Percentiles rank a stretch among this genome's conserved stretches.
Evolutionary conservation across 305 asterid species (phyloP).

Genomic region (Solanum hybrid): DNA sequence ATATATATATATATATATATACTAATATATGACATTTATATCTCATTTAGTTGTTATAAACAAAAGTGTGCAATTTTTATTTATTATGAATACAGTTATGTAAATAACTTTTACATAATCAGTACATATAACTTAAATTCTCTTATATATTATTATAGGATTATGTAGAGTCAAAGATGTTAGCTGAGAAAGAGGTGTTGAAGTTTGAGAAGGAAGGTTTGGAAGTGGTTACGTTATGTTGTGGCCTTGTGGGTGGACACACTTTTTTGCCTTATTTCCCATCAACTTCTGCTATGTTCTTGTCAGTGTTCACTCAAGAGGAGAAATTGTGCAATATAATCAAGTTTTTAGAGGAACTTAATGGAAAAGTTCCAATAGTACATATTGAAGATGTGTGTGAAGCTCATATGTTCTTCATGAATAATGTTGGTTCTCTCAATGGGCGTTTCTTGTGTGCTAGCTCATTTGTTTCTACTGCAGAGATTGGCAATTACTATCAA

Average conservation of each 20-base stretch:
- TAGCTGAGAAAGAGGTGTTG: conserved; percentile 24
- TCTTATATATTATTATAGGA: conserved; percentile 11
- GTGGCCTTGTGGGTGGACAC: conserved; percentile 36
- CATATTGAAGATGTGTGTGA: conserved; percentile 29
- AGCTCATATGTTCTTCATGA: conserved; percentile 26
- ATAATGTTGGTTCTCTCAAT: background rate
- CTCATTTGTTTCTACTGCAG: conserved; percentile 12
- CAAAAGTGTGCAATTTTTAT: background rate
- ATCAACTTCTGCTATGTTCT: background rate
- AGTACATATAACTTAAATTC: background rate
- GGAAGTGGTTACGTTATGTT: conserved; percentile 23
- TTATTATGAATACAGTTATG: background rate
- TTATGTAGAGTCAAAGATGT: conserved; percentile 19
- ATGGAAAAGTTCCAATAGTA: conserved; percentile 24
- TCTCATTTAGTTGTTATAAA: background rate
- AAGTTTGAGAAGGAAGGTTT: conserved; percentile 5
- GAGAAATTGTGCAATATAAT: background rate
- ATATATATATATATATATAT: no score
- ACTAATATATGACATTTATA: background rate
- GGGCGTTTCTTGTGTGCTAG: background rate
- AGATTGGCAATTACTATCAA: conserved; percentile 6
- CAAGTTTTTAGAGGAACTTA: conserved; percentile 23
- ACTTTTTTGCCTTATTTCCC: conserved; percentile 10
- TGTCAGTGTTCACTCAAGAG: conserved; percentile 19
- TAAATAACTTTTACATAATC: background rate